Base-by-base conservation (phyloP, 192 early-diverging fungal species). In the Diversispora epigaea region DNA sequence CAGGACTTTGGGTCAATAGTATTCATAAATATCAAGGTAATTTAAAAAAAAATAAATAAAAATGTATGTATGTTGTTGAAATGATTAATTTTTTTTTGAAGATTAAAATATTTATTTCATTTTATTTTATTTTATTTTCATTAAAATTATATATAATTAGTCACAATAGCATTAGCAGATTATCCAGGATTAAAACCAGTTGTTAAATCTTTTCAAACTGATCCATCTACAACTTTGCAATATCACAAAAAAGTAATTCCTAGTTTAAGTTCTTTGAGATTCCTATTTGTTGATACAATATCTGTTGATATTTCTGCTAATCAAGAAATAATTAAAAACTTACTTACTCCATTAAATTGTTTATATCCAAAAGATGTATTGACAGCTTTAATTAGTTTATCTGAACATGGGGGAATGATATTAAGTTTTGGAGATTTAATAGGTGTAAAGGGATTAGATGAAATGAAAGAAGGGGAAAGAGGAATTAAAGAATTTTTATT, bases 361-460 rank as follows among this genome's bases (percentile, higher is more conserved):
- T 76, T 77, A 49, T 52, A 77, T 52, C 87, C 87, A 14, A 55
- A 81, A 50, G 73, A 79, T 11, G 88, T 92, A 0, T 78, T 93
- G 12, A 88, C 86, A 6, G 86, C 92, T 10, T 82, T 93, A 73
- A 84, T 83, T 32, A 90, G 88, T 43, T 77, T 93, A 54, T 84
- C 91, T 1, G 92, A 93, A 80, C 88, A 93, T 57, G 92, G 92
- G 58, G 91, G 92, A 9, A 89, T 89, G 80, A 83, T 92, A 40
- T 76, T 93, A 71, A 84, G 87, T 54, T 86, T 92, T 77, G 84
- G 89, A n/a, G 91, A 93, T 76, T 80, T 87, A 57, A 66, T 92
- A 2, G 86, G 83, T 66, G 79, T 79, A 8, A 56, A 76, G 41
- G 82, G 82, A 11, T 71, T 79, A 0, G 82, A 83, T 61, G 58